Conservation (phyloP, 495 filamentous ascomycete species). For the Hypoxylon cercidicola region DNA sequence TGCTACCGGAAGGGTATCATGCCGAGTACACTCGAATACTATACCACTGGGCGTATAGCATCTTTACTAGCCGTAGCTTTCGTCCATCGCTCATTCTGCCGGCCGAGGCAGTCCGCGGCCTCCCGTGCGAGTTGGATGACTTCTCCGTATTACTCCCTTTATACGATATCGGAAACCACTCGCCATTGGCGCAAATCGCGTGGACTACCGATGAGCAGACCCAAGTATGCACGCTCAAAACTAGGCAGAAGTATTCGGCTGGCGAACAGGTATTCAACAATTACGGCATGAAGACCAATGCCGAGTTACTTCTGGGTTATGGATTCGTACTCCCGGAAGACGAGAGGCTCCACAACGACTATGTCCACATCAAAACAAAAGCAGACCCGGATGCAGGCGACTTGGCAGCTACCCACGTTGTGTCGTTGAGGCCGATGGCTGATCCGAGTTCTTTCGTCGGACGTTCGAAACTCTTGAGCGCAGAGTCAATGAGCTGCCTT, state of each 20-base stretch:
- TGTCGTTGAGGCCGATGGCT: conserved; percentile 52
- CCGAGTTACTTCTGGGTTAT: conserved; percentile 63
- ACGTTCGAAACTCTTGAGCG: conserved; percentile 40
- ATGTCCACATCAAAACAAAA: conserved; percentile 58
- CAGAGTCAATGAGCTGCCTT: conserved; percentile 39
- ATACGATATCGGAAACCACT: conserved; percentile 65
- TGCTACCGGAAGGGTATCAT: conserved; percentile 48
- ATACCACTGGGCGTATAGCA: conserved; percentile 66
- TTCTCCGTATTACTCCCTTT: conserved; percentile 64
- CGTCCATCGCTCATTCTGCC: conserved; percentile 57
- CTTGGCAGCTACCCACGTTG: conserved; percentile 44
- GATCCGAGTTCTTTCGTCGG: conserved; percentile 51
- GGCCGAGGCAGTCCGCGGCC: conserved; percentile 28
- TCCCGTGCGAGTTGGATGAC: conserved; percentile 52
- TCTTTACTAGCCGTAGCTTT: conserved; percentile 66
- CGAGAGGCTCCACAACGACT: conserved; percentile 58
- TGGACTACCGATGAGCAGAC: conserved; percentile 50
- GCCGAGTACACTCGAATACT: conserved; percentile 54
- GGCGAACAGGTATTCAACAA: conserved; percentile 62
- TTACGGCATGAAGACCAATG: conserved; percentile 65
- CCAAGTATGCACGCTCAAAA: conserved; percentile 34
- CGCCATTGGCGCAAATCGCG: conserved; percentile 50
- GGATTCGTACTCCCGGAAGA: conserved; percentile 59
- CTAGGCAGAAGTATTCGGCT: conserved; percentile 33
- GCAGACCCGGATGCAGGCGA: conserved; percentile 41